Evolutionary conservation across 2,329 filamentous ascomycete genomes (phyloP), one percentile per base, ranked within the genome.

Genomic region (Fusarium brachygibbosum): DNA sequence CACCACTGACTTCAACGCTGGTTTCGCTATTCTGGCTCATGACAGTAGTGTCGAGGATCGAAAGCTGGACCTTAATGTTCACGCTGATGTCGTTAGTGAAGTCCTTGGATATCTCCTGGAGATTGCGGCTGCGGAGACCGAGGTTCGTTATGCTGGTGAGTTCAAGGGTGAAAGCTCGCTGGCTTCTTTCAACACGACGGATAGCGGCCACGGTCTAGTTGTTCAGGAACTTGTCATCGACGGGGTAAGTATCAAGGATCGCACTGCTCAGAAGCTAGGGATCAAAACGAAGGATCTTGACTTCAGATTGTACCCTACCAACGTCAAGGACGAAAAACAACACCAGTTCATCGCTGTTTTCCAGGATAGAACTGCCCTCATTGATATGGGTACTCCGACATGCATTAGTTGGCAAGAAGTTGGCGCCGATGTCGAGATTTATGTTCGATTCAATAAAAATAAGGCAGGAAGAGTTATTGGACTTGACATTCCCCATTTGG

Each of bases 11-110:
- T 68, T 71, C 13, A 58, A 63, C 21, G 60, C 73, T 32, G 79
- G 79, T 1, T 79, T 79, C 25, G 75, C 76, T 11, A 76, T 78
- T 19, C 57, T 80, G 4, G 77, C 76, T 0, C 78, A 79, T 64
- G 78, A 80, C n/a, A 50, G 46, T 10, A 68, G 42, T 12, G 63
- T 66, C 0, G 41, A 68, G 3, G 59, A 70, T 12, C 58, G 70
- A 4, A 72, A 66, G 13, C 73, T 76, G 5, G 77, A 79, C 35
- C 71, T 79, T 8, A 79, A 80, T 14, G 77, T 78, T 0, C 65
- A 79, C n/a, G 78, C 72, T 0, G 78, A 79, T 31, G 50, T 79
- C 17, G 73, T 76, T 0, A 78, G 75, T 8, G 73, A 75, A 38
- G 38, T 66, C 4, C 31, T 74, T 6, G 69, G 49, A 0, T 48